phyloP scores from a whole-genome alignment of 768 basidiomycete species.

The Suillus ampliporus region DNA sequence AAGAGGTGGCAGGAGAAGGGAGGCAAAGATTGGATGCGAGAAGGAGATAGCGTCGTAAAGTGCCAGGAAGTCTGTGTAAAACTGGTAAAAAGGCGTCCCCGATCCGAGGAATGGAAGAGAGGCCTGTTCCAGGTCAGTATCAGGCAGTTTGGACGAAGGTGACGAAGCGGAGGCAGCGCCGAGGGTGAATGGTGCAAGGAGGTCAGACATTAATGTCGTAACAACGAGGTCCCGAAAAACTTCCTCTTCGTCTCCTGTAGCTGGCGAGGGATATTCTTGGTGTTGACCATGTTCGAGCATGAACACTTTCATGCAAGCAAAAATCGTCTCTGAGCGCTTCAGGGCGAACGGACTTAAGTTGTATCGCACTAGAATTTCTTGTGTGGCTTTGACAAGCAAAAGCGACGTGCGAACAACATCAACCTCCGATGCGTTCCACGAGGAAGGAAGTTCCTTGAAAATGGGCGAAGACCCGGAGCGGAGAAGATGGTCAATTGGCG shows the following conservation, averaged over 20 bases:
- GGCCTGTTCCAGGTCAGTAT: conserved; percentile 53
- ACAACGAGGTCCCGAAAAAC: conserved; percentile 83
- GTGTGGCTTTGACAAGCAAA: conserved; percentile 57
- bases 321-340: conserved; percentile 47
- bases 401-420: conserved; percentile 77
- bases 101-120: conserved; percentile 65
- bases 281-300: conserved; percentile 90
- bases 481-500: conserved; percentile 78
- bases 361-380: conserved; percentile 50
- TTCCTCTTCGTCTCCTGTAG: conserved; percentile 50
- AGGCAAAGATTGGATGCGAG: conserved; percentile 74
- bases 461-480: conserved; percentile 76
- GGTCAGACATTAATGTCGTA: conserved; percentile 56
- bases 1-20: conserved; percentile 76
- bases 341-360: conserved; percentile 43
- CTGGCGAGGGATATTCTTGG: conserved; percentile 6
- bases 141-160: background rate
- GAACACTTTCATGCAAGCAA: conserved; percentile 90
- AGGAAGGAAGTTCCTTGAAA: conserved; percentile 66
- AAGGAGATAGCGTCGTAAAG: conserved; percentile 95
- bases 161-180: conserved; percentile 10
- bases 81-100: conserved; percentile 87
- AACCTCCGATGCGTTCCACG: conserved; percentile 82
- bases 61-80: conserved; percentile 88
- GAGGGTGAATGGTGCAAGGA: conserved; percentile 62